Conservation (phyloP, 345 rosid genomes). For the Psidium guajava region DNA sequence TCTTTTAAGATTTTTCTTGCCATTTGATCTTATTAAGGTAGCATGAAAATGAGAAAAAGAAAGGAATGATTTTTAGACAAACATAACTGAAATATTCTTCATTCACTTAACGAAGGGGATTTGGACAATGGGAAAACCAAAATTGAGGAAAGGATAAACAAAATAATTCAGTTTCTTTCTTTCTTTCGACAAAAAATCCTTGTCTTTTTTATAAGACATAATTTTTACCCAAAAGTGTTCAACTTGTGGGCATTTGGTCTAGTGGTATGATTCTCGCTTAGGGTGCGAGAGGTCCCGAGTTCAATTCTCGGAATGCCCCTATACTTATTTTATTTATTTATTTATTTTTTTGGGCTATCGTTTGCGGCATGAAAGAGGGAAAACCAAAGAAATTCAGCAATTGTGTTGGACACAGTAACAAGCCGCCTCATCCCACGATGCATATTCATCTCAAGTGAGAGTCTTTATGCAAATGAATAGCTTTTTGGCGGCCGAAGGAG, state of each 20-base stretch:
- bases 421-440: background rate
- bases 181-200: fast-evolving
- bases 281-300: slow-evolving; percentile 84
- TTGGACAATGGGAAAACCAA: background rate
- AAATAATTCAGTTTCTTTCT: background rate
- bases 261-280: slow-evolving; percentile 92
- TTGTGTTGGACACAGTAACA: background rate
- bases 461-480: background rate
- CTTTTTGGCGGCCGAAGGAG: background rate
- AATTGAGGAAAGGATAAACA: background rate
- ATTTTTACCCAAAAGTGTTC: fast-evolving
- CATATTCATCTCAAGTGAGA: background rate
- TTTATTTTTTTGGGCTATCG: background rate
- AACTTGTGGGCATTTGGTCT: slow-evolving; percentile 54
- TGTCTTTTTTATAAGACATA: fast-evolving
- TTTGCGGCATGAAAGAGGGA: fast-evolving
- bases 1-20: background rate
- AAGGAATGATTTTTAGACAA: background rate
- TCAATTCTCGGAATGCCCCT: slow-evolving; percentile 70
- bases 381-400: background rate
- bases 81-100: background rate
- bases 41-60: background rate
- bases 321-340: fast-evolving
- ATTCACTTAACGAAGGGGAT: background rate
- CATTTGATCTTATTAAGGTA: background rate